These are phyloP conservation scores for Striga hermonthica DNA, from an alignment of 305 asterid genomes.

Conservation along the genomic window DNA sequence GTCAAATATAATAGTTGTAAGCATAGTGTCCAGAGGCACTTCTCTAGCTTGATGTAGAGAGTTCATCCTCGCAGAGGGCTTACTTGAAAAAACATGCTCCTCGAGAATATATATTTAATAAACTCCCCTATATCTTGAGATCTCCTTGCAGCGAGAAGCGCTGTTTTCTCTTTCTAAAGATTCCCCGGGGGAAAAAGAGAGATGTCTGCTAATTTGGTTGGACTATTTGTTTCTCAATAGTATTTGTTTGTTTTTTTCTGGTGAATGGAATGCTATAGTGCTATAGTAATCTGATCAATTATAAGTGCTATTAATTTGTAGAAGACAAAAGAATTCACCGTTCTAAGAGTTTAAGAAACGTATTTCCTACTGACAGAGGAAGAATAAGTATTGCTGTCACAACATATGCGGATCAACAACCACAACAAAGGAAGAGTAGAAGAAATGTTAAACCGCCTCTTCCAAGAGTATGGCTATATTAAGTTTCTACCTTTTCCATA, in stretches of 20 bases:
- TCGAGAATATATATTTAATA: no score
- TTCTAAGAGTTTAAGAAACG: slow-evolving; percentile 18
- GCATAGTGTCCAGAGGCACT: background rate
- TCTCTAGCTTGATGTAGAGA: no score
- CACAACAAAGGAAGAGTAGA: slow-evolving; percentile 52
- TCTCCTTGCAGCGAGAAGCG: no score
- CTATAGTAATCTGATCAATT: slow-evolving; percentile 11
- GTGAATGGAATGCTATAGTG: no score
- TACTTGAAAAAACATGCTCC: no score
- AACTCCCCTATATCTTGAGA: no score
- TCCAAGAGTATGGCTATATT: slow-evolving; percentile 57
- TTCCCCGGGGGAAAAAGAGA: no score
- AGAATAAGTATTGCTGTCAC: slow-evolving; percentile 83
- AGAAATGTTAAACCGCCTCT: slow-evolving; percentile 79
- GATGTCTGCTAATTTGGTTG: slow-evolving; percentile 4
- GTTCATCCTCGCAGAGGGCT: no score
- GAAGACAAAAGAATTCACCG: slow-evolving; percentile 13
- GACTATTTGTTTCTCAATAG: slow-evolving; percentile 25
- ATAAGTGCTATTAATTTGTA: slow-evolving; percentile 4
- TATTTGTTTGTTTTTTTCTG: slow-evolving; percentile 11
- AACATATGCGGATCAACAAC: slow-evolving; percentile 50
- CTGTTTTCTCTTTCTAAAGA: no score
- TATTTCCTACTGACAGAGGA: slow-evolving; percentile 58
- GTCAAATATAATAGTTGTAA: slow-evolving; percentile 2
- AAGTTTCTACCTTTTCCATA: slow-evolving; percentile 25